These are phyloP conservation scores for Oryza longistaminata DNA, from an alignment of 176 grass and related monocot genomes.

Conservation along the genomic window DNA sequence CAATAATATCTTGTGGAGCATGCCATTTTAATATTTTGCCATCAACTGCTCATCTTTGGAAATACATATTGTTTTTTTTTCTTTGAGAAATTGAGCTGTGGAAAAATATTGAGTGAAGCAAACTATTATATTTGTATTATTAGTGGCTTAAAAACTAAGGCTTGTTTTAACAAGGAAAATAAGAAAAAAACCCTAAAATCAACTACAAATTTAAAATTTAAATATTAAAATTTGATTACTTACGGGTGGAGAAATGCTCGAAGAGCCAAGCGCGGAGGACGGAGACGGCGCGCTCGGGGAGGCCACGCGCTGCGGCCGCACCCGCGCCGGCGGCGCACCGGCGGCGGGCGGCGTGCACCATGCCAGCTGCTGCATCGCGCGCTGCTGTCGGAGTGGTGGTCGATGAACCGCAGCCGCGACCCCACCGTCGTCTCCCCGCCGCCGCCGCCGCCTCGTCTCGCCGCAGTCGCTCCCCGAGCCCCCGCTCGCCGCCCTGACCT, in stretches of 20 bases:
- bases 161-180: too few relatives aligned
- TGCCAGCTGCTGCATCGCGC: constrained; percentile 69
- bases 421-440: constrained; percentile 35
- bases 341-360: constrained; percentile 57
- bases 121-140: too few relatives aligned
- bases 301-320: constrained; percentile 83
- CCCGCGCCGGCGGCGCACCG: constrained; percentile 17
- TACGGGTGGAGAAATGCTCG: constrained; percentile 97
- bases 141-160: too few relatives aligned
- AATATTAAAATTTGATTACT: too few relatives aligned
- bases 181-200: too few relatives aligned
- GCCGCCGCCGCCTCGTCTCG: constrained; percentile 37
- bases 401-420: constrained; percentile 67
- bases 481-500: constrained; percentile 54
- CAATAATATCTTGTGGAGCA: too few relatives aligned
- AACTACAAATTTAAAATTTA: too few relatives aligned
- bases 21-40: too few relatives aligned
- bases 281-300: constrained; percentile 81
- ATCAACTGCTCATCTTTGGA: too few relatives aligned
- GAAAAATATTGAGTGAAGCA: too few relatives aligned
- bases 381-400: constrained; percentile 79
- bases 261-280: constrained; percentile 89
- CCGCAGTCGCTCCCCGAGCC: constrained; percentile 66
- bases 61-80: too few relatives aligned
- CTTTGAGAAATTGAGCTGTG: too few relatives aligned